Percentiles rank a stretch among this genome's conserved stretches.
These are phyloP conservation scores for Echites panduratus DNA, from an alignment of 257 asterid species.

Conservation along the genomic window DNA sequence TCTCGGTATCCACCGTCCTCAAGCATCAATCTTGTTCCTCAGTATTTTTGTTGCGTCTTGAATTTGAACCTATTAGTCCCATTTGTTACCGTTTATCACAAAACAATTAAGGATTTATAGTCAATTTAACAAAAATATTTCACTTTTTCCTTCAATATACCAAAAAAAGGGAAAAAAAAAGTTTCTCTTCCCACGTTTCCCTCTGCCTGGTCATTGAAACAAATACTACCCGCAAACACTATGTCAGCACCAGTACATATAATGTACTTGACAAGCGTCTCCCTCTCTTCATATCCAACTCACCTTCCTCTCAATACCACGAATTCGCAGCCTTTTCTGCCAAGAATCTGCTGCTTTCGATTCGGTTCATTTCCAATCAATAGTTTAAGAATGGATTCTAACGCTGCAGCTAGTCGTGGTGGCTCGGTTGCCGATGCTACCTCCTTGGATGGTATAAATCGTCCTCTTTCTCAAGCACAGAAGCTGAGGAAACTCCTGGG, in stretches of 20 bases:
- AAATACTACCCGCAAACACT: not conserved
- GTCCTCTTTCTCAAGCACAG: conserved; percentile 33
- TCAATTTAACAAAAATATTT: too few relatives aligned
- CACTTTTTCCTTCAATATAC: too few relatives aligned
- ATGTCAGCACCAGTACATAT: not conserved
- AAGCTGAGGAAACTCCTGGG: conserved; percentile 53
- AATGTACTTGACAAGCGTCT: not conserved
- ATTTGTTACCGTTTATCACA: too few relatives aligned
- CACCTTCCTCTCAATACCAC: not conserved
- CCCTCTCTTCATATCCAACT: not conserved
- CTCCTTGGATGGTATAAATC: not conserved
- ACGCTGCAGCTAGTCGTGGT: conserved; percentile 12
- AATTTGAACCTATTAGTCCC: too few relatives aligned
- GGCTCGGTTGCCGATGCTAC: not conserved
- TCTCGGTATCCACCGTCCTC: too few relatives aligned
- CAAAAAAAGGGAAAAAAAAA: too few relatives aligned
- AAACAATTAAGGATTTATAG: too few relatives aligned
- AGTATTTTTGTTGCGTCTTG: too few relatives aligned
- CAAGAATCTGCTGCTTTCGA: not conserved
- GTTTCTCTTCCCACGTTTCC: too few relatives aligned
- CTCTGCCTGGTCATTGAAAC: too few relatives aligned
- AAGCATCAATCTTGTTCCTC: too few relatives aligned
- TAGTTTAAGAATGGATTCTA: conserved; percentile 1
- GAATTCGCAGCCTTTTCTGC: conserved; percentile 2
- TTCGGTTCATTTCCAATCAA: conserved; percentile 8